Base-by-base conservation (phyloP, 176 grass and related monocot species). In the Pontederia paniculata region DNA sequence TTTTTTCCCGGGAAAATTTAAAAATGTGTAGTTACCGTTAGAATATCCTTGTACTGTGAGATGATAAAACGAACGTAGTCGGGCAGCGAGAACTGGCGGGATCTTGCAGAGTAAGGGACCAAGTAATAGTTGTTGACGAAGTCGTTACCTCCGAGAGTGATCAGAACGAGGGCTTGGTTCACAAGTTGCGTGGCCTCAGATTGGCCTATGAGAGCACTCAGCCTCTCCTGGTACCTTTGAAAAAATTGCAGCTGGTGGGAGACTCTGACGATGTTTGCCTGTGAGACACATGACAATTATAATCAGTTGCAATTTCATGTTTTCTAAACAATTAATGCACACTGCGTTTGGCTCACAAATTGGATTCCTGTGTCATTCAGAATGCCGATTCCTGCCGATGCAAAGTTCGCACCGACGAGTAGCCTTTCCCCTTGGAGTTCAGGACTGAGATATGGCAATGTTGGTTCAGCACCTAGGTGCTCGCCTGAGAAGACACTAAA, bases 311-410 rank as follows among this genome's bases (percentile, higher is more conserved):
- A 22, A 12, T 12, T 12, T 56, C 11, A 12, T 6, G 21, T 12
- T 56, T 56, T 2, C 1, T 10, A 23, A 23, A 55, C 4, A 12
- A 0, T 9, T 23, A 14, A 14, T 7, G 19, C 9, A 4, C 10
- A 12, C 48, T 13, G 23, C 23, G 3, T 5, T 16, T 9, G 15
- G 44, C 83, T 68, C 63, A 95, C 91, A 74, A 97, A 97, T 68
- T 97, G 91, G 57, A 84, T 51, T 9, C 91, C 91, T 0, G 91
- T 97, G 68, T 97, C 91, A 49, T 97, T 97, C 0, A 97, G 79
- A 79, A 97, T 84, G 14, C 91, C 91, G 37, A 97, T 78, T 45
- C 91, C 91, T 20, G 91, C 91, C 6, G 91, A 97, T 17, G 91
- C 91, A 54, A 97, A 97, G 80, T 97, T 97, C 8, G 91, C 91